Evolutionary conservation across 2,329 filamentous ascomycete genomes (phyloP).

Genomic region (Pseudopithomyces maydicus): DNA sequence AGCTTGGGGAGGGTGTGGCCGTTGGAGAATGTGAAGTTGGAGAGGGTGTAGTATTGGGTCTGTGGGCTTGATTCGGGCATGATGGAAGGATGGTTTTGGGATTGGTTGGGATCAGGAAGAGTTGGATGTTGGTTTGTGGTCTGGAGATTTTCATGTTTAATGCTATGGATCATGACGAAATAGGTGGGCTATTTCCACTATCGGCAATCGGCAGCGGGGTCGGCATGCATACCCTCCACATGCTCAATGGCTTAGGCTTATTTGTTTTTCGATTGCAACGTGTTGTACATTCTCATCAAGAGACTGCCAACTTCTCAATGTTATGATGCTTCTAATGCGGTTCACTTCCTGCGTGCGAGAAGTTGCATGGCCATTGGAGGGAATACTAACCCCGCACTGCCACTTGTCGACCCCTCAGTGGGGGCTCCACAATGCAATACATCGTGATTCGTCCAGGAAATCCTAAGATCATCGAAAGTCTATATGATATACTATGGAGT

Average conservation of each 20-base stretch:
- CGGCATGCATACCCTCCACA: not conserved
- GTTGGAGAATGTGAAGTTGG: not conserved
- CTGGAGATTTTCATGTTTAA: no score
- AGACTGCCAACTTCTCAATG: no score
- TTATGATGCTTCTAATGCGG: no score
- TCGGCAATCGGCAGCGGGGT: slow-evolving; percentile 1
- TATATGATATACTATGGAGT: not conserved
- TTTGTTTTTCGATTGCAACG: no score
- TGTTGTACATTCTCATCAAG: no score
- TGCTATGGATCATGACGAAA: not conserved
- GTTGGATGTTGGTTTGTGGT: not conserved
- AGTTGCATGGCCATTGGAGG: not conserved
- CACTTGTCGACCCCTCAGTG: not conserved
- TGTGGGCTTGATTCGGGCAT: not conserved
- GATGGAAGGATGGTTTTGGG: not conserved
- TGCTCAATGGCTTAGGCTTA: no score
- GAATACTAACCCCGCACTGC: not conserved
- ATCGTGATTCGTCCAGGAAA: not conserved
- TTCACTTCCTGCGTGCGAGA: not conserved
- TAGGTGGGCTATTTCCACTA: not conserved
- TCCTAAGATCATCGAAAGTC: not conserved
- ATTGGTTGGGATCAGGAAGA: not conserved
- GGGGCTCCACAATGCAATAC: not conserved
- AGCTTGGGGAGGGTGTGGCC: not conserved
- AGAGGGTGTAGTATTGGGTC: not conserved